These are phyloP conservation scores for Pelargonium citronellum DNA, from an alignment of 441 rosid species.

Conservation along the genomic window DNA sequence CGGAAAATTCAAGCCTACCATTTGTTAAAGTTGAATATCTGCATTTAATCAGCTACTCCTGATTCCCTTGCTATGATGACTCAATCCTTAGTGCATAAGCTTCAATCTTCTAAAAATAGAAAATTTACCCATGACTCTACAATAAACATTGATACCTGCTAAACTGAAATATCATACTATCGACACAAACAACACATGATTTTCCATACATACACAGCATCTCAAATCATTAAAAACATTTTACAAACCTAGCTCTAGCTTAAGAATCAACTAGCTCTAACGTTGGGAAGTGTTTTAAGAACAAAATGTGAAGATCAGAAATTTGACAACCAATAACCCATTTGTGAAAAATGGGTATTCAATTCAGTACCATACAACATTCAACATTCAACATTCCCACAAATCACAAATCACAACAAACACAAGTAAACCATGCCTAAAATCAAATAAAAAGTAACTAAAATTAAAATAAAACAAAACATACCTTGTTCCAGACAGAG, in stretches of 20 bases:
- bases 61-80: not conserved
- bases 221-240: not conserved
- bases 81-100: not conserved
- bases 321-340: not conserved
- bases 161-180: not conserved
- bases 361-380: too few species aligned
- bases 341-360: not conserved
- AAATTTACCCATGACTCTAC: not conserved
- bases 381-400: too few species aligned
- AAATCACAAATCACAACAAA: too few species aligned
- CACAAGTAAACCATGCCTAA: too few species aligned
- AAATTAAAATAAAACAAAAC: not conserved
- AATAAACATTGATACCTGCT: not conserved
- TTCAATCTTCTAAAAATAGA: not conserved
- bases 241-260: too few species aligned
- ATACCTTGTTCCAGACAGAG: slow-evolving; percentile 78
- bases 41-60: not conserved
- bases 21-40: too few species aligned
- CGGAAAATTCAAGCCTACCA: too few species aligned
- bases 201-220: not conserved
- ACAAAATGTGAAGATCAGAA: not conserved
- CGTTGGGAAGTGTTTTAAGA: too few species aligned
- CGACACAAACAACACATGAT: not conserved
- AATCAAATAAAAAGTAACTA: too few species aligned
- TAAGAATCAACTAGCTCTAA: too few species aligned